These are phyloP conservation scores for Termitomyces sp. DNA, from an alignment of 768 basidiomycete genomes.

Conservation along the genomic window DNA sequence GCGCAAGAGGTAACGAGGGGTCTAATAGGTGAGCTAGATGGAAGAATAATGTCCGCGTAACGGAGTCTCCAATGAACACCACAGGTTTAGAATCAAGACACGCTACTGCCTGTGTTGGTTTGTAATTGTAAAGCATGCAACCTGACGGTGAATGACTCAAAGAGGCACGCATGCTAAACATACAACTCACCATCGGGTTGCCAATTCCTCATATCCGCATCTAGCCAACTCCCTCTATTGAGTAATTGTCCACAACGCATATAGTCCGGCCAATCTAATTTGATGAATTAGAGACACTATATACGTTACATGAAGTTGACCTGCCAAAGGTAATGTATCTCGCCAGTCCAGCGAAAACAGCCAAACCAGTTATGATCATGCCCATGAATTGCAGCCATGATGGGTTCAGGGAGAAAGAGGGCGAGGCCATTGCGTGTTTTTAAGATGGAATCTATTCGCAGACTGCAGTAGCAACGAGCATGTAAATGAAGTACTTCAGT, in stretches of 20 bases:
- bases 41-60: slow-evolving; percentile 76
- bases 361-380: slow-evolving; percentile 25
- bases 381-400: slow-evolving; percentile 41
- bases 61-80: slow-evolving; percentile 82
- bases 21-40: slow-evolving; percentile 62
- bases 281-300: not conserved
- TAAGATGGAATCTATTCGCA: not conserved
- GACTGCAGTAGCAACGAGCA: not conserved
- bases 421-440: slow-evolving; percentile 5
- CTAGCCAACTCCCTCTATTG: slow-evolving; percentile 75
- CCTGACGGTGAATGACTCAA: slow-evolving; percentile 33
- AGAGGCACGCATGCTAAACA: slow-evolving; percentile 2
- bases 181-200: slow-evolving; percentile 71
- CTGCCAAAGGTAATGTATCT: slow-evolving; percentile 25
- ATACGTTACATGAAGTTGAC: not conserved
- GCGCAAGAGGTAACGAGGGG: slow-evolving; percentile 42
- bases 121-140: slow-evolving; percentile 73
- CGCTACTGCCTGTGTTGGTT: slow-evolving; percentile 39
- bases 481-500: not conserved
- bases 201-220: slow-evolving; percentile 63
- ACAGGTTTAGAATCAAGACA: slow-evolving; percentile 59
- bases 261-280: slow-evolving; percentile 64
- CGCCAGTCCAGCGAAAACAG: slow-evolving; percentile 33
- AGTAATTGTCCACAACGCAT: slow-evolving; percentile 68
- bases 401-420: slow-evolving; percentile 25